Evolutionary conservation across 75 land plant species (phyloP).

Genomic region (Adiantum capillusveneris): DNA sequence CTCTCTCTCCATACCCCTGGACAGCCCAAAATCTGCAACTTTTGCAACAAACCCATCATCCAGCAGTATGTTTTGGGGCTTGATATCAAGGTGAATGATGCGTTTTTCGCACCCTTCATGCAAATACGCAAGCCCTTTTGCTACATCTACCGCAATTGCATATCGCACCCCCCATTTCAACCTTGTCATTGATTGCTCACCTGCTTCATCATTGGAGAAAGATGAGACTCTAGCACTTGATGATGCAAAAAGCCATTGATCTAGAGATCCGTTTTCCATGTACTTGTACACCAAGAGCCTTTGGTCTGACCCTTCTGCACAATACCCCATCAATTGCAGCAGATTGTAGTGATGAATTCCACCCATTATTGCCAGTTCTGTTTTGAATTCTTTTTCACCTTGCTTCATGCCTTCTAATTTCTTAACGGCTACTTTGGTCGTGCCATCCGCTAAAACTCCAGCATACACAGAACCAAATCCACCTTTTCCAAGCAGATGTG

Average conservation of each 20-base stretch:
- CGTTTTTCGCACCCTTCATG: conserved; percentile 17
- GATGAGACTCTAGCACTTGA: too few species aligned
- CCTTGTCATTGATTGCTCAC: not conserved
- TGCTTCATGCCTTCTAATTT: conserved; percentile 69
- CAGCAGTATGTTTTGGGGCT: conserved; percentile 37
- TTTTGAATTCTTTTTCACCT: conserved; percentile 28
- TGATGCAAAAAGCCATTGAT: conserved; percentile 8
- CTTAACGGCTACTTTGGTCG: conserved; percentile 59
- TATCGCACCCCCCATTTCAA: conserved; percentile 15
- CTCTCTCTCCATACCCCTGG: conserved; percentile 37
- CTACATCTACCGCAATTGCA: conserved; percentile 10
- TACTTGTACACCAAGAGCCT: conserved; percentile 25
- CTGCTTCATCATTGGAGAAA: not conserved
- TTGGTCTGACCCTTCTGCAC: conserved; percentile 8
- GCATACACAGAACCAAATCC: conserved; percentile 76
- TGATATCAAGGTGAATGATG: conserved; percentile 44
- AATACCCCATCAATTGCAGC: conserved; percentile 23
- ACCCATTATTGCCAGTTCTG: conserved; percentile 24
- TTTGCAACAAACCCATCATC: conserved; percentile 34
- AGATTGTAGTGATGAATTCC: conserved; percentile 25
- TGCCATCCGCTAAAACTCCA: conserved; percentile 45
- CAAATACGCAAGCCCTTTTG: conserved; percentile 17
- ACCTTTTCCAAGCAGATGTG: conserved; percentile 28
- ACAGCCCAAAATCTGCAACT: conserved; percentile 42
- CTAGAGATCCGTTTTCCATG: conserved; percentile 31